phyloP scores from a whole-genome alignment of 345 rosid species.

The Crucihimalaya himalaica region DNA sequence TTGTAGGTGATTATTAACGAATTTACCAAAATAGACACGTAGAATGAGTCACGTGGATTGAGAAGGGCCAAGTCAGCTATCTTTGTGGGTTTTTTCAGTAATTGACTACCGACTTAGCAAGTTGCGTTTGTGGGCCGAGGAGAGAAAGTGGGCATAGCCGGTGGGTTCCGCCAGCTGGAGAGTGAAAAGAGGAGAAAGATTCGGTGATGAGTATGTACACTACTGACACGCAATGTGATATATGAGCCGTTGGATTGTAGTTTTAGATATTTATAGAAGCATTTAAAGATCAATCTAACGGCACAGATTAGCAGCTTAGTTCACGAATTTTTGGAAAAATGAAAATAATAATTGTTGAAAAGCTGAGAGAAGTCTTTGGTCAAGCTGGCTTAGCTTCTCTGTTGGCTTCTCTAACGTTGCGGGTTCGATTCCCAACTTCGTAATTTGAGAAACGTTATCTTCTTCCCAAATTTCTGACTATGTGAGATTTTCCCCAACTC shows the following conservation, averaged over 20 bases:
- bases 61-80: constrained; percentile 23
- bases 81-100: constrained; percentile 3
- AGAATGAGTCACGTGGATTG: constrained; percentile 3
- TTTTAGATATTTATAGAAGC: constrained; percentile 38
- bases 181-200: constrained; percentile 37
- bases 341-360: neutral
- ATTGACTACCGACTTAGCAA: constrained; percentile 12
- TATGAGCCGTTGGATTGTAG: constrained; percentile 27
- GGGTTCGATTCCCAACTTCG: neutral
- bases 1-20: neutral
- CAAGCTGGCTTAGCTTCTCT: neutral
- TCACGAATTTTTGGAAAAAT: neutral
- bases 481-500: neutral
- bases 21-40: constrained; percentile 12
- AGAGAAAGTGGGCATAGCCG: constrained; percentile 23
- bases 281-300: constrained; percentile 42
- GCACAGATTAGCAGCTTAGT: neutral
- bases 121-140: constrained; percentile 27
- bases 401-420: neutral
- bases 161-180: constrained; percentile 41
- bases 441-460: constrained; percentile 17
- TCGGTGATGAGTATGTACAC: constrained; percentile 31
- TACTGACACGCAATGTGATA: neutral
- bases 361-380: neutral
- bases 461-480: constrained; percentile 18